These are phyloP conservation scores for Paramecium caudatum DNA, from an alignment of 73 alveolate species.

Conservation along the genomic window DNA sequence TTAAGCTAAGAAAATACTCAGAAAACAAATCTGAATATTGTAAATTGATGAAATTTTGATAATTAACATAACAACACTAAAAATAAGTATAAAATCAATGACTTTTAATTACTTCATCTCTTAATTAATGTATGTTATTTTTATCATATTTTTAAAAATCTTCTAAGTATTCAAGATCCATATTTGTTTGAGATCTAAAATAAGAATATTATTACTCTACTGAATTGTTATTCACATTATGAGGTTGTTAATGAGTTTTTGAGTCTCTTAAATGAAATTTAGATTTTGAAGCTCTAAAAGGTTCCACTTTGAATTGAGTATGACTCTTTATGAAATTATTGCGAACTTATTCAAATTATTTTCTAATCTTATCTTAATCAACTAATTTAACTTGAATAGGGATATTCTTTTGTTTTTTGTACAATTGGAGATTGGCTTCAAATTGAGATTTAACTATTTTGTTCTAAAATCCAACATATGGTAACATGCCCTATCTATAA, in stretches of 20 bases:
- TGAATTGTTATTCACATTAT: conserved; percentile 5
- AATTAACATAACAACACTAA: too few relatives aligned
- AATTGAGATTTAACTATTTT: conserved; percentile 19
- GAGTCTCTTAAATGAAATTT: conserved; percentile 6
- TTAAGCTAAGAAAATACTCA: too few relatives aligned
- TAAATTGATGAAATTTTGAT: too few relatives aligned
- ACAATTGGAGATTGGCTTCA: background rate
- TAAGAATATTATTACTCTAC: background rate
- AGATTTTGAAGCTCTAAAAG: background rate
- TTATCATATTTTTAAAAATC: conserved; percentile 17
- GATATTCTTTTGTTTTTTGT: conserved; percentile 6
- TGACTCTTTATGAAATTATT: background rate
- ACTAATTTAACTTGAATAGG: background rate
- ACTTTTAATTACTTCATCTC: background rate
- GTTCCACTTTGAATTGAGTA: background rate
- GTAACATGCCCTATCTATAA: too few relatives aligned
- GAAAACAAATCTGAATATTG: too few relatives aligned
- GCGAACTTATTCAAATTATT: background rate
- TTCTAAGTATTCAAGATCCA: conserved; percentile 1
- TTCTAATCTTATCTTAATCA: background rate
- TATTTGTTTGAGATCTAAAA: background rate
- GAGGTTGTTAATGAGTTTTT: background rate
- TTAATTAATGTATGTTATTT: background rate
- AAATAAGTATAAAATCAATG: background rate
- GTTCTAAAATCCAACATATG: too few relatives aligned